Evolutionary conservation across 768 basidiomycete genomes (phyloP).

Genomic region (Rhizopogon salebrosus): DNA sequence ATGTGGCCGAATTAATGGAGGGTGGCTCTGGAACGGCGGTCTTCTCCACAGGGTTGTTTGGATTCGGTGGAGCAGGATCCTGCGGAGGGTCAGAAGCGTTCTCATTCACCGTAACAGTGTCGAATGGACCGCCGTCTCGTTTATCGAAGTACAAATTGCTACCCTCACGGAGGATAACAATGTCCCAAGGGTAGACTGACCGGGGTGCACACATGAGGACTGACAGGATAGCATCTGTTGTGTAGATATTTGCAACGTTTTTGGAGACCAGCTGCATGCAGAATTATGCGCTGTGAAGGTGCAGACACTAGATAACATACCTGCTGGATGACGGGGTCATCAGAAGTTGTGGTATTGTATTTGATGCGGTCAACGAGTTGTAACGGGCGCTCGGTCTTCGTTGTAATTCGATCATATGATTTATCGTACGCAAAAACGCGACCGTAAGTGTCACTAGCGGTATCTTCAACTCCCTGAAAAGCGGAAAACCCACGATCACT

Average conservation of each 20-base stretch:
- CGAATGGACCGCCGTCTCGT: conserved; percentile 94
- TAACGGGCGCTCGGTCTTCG: conserved; percentile 86
- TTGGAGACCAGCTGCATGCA: conserved; percentile 66
- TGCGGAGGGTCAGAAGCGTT: conserved; percentile 93
- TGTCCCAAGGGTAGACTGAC: conserved; percentile 98
- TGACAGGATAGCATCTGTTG: conserved; percentile 92
- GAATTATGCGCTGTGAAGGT: conserved; percentile 4
- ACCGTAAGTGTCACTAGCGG: conserved; percentile 73
- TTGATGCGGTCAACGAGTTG: conserved; percentile 92
- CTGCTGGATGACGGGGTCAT: conserved; percentile 94
- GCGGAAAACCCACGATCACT: conserved; percentile 21
- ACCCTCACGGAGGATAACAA: conserved; percentile 90
- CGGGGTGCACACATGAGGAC: conserved; percentile 95
- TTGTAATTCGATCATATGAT: conserved; percentile 90
- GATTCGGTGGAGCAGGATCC: conserved; percentile 73
- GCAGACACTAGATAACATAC: conserved; percentile 33
- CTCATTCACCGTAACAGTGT: conserved; percentile 97
- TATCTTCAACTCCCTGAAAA: neutral
- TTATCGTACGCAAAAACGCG: conserved; percentile 92
- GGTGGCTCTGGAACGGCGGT: conserved; percentile 58
- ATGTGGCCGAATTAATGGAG: conserved; percentile 89
- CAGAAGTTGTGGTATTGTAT: conserved; percentile 96
- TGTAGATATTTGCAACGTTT: conserved; percentile 81
- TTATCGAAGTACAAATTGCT: conserved; percentile 96
- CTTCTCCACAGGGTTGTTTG: conserved; percentile 73